phyloP scores from a whole-genome alignment of 2,329 filamentous ascomycete genomes.

The Thelonectria rubi region DNA sequence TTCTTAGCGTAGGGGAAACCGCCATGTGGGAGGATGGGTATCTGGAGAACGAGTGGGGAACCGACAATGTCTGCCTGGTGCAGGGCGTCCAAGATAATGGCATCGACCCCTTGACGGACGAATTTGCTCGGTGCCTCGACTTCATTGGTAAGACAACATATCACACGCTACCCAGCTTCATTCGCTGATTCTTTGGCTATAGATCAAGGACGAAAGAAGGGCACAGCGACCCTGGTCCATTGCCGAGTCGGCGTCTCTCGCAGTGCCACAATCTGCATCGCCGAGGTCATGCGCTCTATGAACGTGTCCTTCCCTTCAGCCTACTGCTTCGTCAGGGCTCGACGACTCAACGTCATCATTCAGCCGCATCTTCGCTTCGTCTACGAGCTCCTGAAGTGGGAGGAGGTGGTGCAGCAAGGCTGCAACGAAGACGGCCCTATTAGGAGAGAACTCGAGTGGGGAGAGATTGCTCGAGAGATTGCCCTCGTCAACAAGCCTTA shows the following conservation, averaged over 20 bases:
- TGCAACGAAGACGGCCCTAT: slow-evolving; percentile 56
- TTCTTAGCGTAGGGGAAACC: slow-evolving; percentile 91
- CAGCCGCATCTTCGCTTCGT: slow-evolving; percentile 95
- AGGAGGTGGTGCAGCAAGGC: slow-evolving; percentile 74
- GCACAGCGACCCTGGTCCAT: slow-evolving; percentile 90
- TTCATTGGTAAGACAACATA: slow-evolving; percentile 79
- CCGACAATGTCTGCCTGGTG: slow-evolving; percentile 81
- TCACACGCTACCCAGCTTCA: neutral
- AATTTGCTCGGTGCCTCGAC: slow-evolving; percentile 85
- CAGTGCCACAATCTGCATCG: slow-evolving; percentile 97
- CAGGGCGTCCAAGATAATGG: slow-evolving; percentile 95
- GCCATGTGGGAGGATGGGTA: slow-evolving; percentile 81
- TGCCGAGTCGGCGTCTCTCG: slow-evolving; percentile 96
- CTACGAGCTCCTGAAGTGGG: slow-evolving; percentile 96
- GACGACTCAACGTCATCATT: slow-evolving; percentile 95
- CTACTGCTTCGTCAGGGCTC: slow-evolving; percentile 94
- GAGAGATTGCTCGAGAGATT: slow-evolving; percentile 86
- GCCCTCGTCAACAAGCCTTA: slow-evolving; percentile 97
- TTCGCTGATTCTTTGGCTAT: slow-evolving; percentile 25
- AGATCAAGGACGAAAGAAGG: slow-evolving; percentile 82
- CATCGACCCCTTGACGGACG: slow-evolving; percentile 87
- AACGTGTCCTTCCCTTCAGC: slow-evolving; percentile 87
- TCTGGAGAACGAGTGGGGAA: slow-evolving; percentile 72
- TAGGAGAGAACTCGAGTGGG: slow-evolving; percentile 89
- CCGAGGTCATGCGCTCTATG: slow-evolving; percentile 91